phyloP scores from a whole-genome alignment of 116 monocot genomes.

The Trichopus zeylanicus region DNA sequence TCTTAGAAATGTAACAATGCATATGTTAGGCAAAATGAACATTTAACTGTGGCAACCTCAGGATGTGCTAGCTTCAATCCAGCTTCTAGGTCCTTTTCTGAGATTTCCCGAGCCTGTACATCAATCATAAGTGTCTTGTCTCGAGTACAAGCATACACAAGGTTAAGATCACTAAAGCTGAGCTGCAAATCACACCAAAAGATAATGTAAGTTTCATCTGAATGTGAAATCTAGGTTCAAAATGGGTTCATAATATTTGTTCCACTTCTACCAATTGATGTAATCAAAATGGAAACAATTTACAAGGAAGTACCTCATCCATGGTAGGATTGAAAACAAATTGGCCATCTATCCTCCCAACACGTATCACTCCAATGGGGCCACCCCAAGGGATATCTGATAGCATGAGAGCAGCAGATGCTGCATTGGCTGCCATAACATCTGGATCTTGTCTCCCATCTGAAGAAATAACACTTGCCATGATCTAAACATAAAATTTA shows the following conservation, averaged over 20 bases:
- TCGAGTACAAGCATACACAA: slow-evolving; percentile 93
- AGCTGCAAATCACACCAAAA: slow-evolving; percentile 38
- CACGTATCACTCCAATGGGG: slow-evolving; percentile 86
- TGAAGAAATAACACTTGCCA: slow-evolving; percentile 80
- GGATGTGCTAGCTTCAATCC: slow-evolving; percentile 79
- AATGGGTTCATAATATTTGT: not conserved
- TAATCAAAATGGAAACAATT: not conserved
- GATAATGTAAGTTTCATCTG: not conserved
- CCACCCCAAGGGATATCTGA: slow-evolving; percentile 99
- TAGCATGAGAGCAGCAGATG: slow-evolving; percentile 95
- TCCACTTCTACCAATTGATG: too few relatives aligned
- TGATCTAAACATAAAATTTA: slow-evolving; percentile 42
- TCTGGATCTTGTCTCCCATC: slow-evolving; percentile 96
- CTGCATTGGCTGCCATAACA: slow-evolving; percentile 99
- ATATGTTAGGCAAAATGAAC: slow-evolving; percentile 1
- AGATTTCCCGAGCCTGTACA: slow-evolving; percentile 92
- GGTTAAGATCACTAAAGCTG: slow-evolving; percentile 87
- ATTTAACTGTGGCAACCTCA: slow-evolving; percentile 49
- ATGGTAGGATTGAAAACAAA: slow-evolving; percentile 84
- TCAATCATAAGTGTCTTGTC: slow-evolving; percentile 98
- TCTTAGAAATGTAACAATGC: not conserved
- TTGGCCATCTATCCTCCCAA: slow-evolving; percentile 91
- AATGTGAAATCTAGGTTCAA: not conserved
- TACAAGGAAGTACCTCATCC: slow-evolving; percentile 58
- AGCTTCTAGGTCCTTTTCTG: slow-evolving; percentile 83